Evolutionary conservation across 2,329 filamentous ascomycete species (phyloP).

Genomic region (Lecanicillium sp.): DNA sequence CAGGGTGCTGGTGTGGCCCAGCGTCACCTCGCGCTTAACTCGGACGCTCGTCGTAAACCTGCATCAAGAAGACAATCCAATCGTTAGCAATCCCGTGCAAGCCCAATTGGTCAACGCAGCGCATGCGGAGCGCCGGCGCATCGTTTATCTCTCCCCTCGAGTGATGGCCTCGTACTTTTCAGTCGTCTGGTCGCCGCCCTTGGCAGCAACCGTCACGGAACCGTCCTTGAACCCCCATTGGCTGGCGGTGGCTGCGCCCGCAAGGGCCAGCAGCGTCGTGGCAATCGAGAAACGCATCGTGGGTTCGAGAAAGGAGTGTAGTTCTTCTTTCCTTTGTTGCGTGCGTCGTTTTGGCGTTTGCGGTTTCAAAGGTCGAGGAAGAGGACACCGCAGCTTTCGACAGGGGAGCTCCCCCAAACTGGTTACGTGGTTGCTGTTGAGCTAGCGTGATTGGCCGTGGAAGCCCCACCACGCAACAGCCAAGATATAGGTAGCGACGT

Average conservation of each 20-base stretch:
- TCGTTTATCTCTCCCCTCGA: no score
- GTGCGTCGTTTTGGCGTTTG: slow-evolving; percentile 17
- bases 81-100: slow-evolving; percentile 19
- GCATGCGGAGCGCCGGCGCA: no score
- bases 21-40: slow-evolving; percentile 55
- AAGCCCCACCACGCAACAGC: background rate
- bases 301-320: slow-evolving; percentile 15
- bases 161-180: slow-evolving; percentile 54
- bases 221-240: slow-evolving; percentile 73
- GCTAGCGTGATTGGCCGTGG: slow-evolving; percentile 17
- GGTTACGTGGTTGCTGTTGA: slow-evolving; percentile 21
- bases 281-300: slow-evolving; percentile 34
- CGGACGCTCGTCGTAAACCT: slow-evolving; percentile 56
- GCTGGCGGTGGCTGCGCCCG: slow-evolving; percentile 46
- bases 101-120: background rate
- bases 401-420: slow-evolving; percentile 20
- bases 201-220: slow-evolving; percentile 58
- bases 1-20: slow-evolving; percentile 65
- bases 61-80: slow-evolving; percentile 7
- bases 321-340: slow-evolving; percentile 14
- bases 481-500: background rate
- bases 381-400: slow-evolving; percentile 25
- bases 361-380: slow-evolving; percentile 14
- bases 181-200: slow-evolving; percentile 57
- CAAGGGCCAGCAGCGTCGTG: slow-evolving; percentile 39